Conservation (phyloP, 352 stramenopile genomes). For the Globisporangium cederbergense region DNA sequence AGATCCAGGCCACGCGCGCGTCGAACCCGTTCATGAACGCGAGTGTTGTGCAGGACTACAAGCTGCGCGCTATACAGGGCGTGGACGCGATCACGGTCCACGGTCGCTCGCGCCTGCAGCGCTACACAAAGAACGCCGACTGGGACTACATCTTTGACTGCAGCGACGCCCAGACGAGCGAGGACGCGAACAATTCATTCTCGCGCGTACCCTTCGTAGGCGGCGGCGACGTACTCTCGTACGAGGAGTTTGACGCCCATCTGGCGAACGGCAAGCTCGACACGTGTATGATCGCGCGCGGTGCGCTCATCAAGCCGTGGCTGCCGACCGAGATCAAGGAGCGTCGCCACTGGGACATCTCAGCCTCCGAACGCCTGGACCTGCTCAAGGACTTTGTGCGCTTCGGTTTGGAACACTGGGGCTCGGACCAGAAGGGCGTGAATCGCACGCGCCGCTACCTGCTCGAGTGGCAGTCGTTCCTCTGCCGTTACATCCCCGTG, state of each 20-base stretch:
- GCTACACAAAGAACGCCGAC: slow-evolving; percentile 97
- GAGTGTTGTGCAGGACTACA: slow-evolving; percentile 67
- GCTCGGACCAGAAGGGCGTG: slow-evolving; percentile 97
- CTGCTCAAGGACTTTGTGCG: slow-evolving; percentile 96
- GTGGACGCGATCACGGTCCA: slow-evolving; percentile 90
- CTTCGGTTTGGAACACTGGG: slow-evolving; percentile 99
- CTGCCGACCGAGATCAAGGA: slow-evolving; percentile 99
- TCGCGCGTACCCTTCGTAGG: slow-evolving; percentile 90
- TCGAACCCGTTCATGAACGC: slow-evolving; percentile 76
- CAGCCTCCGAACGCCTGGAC: slow-evolving; percentile 89
- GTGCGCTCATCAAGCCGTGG: slow-evolving; percentile 99
- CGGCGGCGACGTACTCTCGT: slow-evolving; percentile 85
- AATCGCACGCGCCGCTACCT: slow-evolving; percentile 97
- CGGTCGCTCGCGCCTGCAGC: slow-evolving; percentile 94
- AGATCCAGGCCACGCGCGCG: slow-evolving; percentile 79
- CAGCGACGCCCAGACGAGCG: slow-evolving; percentile 59
- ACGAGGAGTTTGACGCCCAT: slow-evolving; percentile 82
- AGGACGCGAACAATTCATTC: slow-evolving; percentile 15
- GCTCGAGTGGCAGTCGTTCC: slow-evolving; percentile 99
- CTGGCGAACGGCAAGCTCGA: slow-evolving; percentile 80
- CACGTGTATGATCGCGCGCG: slow-evolving; percentile 88
- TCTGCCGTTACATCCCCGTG: slow-evolving; percentile 97
- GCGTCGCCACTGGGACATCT: slow-evolving; percentile 96
- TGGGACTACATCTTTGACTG: slow-evolving; percentile 97
- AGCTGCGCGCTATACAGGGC: slow-evolving; percentile 54